Percentiles rank a stretch among this genome's conserved stretches.
Evolutionary conservation across 2,329 filamentous ascomycete species (phyloP).

Genomic region (Pseudogymnoascus sp.): DNA sequence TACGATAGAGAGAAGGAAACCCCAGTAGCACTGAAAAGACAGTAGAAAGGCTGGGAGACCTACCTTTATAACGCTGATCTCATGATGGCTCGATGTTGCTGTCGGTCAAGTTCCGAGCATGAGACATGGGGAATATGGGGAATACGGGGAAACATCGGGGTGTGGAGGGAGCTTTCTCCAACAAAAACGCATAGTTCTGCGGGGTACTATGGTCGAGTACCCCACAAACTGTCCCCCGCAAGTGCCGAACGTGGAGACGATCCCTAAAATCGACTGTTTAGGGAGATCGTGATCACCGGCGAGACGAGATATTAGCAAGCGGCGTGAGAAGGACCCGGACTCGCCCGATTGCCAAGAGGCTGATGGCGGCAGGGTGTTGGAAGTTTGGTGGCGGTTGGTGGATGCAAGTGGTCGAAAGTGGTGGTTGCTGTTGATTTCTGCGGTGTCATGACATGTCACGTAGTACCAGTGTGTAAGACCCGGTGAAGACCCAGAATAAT

Average conservation of each 20-base stretch:
- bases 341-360: neutral
- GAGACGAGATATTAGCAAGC: neutral
- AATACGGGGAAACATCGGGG: neutral
- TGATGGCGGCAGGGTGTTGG: neutral
- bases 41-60: neutral
- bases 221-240: neutral
- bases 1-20: neutral
- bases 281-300: neutral
- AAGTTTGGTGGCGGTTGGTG: neutral
- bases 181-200: neutral
- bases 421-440: neutral
- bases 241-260: neutral
- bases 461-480: neutral
- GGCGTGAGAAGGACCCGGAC: neutral
- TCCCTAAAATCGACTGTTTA: neutral
- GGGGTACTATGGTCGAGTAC: neutral
- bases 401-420: neutral
- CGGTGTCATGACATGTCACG: neutral
- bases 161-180: neutral
- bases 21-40: neutral
- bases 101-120: neutral
- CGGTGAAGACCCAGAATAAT: neutral
- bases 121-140: neutral
- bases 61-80: constrained; percentile 2
- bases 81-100: neutral